phyloP scores from a whole-genome alignment of 495 filamentous ascomycete species.

The Penicillium cataractarum region DNA sequence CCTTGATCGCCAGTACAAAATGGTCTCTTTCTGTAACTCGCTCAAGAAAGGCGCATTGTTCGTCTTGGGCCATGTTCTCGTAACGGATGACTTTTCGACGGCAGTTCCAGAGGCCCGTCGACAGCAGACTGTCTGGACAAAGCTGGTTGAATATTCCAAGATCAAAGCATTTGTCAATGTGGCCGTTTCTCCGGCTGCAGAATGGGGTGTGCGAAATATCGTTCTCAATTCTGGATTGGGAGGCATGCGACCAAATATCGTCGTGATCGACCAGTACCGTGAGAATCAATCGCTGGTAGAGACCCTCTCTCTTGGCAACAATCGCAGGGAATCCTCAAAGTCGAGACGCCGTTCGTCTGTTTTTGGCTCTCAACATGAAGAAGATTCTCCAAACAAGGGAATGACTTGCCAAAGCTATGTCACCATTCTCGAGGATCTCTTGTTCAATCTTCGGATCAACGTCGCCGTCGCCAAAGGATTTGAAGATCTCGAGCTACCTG shows the following conservation, averaged over 20 bases:
- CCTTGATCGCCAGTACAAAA: conserved; percentile 71
- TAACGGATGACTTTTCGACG: conserved; percentile 76
- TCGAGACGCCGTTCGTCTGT: conserved; percentile 30
- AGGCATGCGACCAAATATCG: conserved; percentile 92
- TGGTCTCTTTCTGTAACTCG: conserved; percentile 91
- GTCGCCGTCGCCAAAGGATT: conserved; percentile 87
- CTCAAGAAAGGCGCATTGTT: conserved; percentile 87
- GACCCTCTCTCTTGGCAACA: conserved; percentile 32
- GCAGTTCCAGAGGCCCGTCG: conserved; percentile 80
- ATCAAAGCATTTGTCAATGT: conserved; percentile 91
- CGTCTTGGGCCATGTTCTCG: conserved; percentile 85
- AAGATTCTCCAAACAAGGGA: conserved; percentile 59
- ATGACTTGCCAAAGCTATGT: conserved; percentile 73
- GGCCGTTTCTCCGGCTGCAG: conserved; percentile 76
- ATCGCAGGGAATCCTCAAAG: conserved; percentile 31
- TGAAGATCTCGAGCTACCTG: conserved; percentile 71
- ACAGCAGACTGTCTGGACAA: conserved; percentile 81
- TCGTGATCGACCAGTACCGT: conserved; percentile 74
- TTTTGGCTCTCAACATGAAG: conserved; percentile 14
- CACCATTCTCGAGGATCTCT: conserved; percentile 80
- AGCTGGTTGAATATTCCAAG: conserved; percentile 82
- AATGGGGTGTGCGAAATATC: conserved; percentile 84
- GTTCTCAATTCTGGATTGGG: conserved; percentile 81
- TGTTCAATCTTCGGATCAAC: conserved; percentile 79
- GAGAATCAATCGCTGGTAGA: conserved; percentile 57